Evolutionary conservation across 108 stramenopile genomes (phyloP), one percentile per base, ranked within the genome.

Genomic region (Epithemia pelagica): DNA sequence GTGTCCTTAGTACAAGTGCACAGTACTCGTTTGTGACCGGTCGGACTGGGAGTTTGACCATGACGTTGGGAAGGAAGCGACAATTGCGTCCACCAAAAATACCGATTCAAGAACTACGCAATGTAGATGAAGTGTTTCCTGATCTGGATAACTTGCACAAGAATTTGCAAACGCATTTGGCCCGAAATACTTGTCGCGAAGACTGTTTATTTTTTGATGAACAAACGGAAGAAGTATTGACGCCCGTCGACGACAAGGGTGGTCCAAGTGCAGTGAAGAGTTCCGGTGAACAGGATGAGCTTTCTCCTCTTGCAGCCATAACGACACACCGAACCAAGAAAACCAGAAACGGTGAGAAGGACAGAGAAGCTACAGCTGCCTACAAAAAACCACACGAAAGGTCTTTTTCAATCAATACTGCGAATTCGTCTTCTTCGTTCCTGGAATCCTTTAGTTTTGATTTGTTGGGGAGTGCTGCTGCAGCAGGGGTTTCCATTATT

Each of bases 61-160:
- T 46, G 37, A 10, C 37, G 15, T 46, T 46, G 37, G 10, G 37
- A 46, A 5, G 5, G 15, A 46, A 15, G 15, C 37, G 37, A 15
- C 37, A 46, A 15, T 15, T 46, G 15, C 37, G 37, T 46, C 37
- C 37, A 10, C 37, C 5, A 46, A 46, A 46, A 15, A 22, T 63
- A 63, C 24, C 24, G 24, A 32, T 63, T 30, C 24, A 24, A 7
- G 37, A 33, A 51, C 25, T 63, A 19, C 29, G 62, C 30, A 25
- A 33, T 23, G 62, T 51, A 23, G 31, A 51, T 23, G 62, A 63
- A 33, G 62, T 63, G 23, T 63, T 63, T 63, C 62, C 62, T 21
- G 20, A 21, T 5, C 37, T 63, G 23, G 62, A 32, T 22, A 25
- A 33, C 19, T 37, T 63, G 32, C 62, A 63, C 32, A 51, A 30